A percentile compares a stretch with the other conserved stretches of the same genome.
phyloP scores from a whole-genome alignment of 1,139 yeast species.

The Blastobotrys apis region DNA sequence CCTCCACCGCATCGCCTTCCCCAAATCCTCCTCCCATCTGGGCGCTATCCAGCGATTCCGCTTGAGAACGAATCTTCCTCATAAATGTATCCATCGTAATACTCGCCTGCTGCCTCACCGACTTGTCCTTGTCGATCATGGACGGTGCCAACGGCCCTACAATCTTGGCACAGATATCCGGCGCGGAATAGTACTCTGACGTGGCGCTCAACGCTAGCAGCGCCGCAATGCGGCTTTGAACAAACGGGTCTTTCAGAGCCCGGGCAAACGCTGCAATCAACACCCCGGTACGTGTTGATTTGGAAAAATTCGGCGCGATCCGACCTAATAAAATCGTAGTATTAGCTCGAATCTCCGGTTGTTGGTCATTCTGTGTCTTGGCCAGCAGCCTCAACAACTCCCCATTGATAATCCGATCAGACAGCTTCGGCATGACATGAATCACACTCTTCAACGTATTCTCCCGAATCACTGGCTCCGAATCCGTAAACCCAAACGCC shows the following conservation, averaged over 20 bases:
- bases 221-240: constrained; percentile 75
- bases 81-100: constrained; percentile 61
- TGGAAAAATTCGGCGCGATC: constrained; percentile 61
- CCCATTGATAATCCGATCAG: constrained; percentile 80
- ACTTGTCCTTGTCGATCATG: constrained; percentile 65
- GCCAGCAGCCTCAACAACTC: constrained; percentile 80
- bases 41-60: constrained; percentile 29
- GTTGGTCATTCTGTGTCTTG: constrained; percentile 80
- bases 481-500: constrained; percentile 77
- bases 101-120: constrained; percentile 70
- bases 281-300: constrained; percentile 45
- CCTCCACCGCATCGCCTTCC: constrained; percentile 14
- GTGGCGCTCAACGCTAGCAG: constrained; percentile 67
- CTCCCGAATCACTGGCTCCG: constrained; percentile 74
- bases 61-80: constrained; percentile 59
- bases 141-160: constrained; percentile 83
- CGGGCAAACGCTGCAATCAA: constrained; percentile 83
- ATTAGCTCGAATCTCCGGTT: constrained; percentile 79
- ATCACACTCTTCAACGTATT: constrained; percentile 73
- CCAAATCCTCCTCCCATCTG: background rate
- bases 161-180: constrained; percentile 75
- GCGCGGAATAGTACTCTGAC: constrained; percentile 63
- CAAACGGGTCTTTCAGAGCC: constrained; percentile 74
- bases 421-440: constrained; percentile 56
- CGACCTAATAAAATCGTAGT: constrained; percentile 73